A percentile compares a stretch with the other conserved stretches of the same genome.
Evolutionary conservation across 305 asterid genomes (phyloP).

Genomic region (Plantago rigida): DNA sequence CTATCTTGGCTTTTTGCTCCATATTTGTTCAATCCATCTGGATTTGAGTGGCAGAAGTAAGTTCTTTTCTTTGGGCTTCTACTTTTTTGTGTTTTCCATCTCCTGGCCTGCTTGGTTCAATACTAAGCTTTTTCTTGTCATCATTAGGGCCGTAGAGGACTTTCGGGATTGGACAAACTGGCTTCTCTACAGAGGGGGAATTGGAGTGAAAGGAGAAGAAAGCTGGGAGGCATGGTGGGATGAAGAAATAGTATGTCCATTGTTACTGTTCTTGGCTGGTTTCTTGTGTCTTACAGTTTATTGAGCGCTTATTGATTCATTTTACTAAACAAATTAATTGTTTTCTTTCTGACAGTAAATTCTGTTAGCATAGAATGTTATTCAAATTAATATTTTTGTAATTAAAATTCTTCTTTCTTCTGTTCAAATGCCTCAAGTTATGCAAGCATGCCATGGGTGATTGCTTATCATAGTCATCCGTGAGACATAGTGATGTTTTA

Average conservation of each 20-base stretch:
- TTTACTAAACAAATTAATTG: too few species aligned
- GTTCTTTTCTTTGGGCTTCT: constrained; percentile 21
- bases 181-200: constrained; percentile 97
- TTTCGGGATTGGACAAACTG: constrained; percentile 98
- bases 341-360: too few species aligned
- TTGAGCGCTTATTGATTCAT: too few species aligned
- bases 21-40: constrained; percentile 86
- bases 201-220: constrained; percentile 97
- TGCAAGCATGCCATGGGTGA: too few species aligned
- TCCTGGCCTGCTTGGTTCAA: constrained; percentile 21
- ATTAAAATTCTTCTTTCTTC: neutral
- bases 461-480: too few species aligned
- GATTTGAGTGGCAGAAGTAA: constrained; percentile 97
- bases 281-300: constrained; percentile 10
- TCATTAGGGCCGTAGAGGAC: constrained; percentile 87
- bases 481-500: too few species aligned
- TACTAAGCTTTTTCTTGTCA: constrained; percentile 25
- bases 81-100: constrained; percentile 20
- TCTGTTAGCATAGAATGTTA: too few species aligned
- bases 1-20: constrained; percentile 90
- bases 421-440: neutral
- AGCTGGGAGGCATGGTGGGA: constrained; percentile 99
- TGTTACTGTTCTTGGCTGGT: constrained; percentile 20
- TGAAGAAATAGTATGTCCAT: constrained; percentile 73
- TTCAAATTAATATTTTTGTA: too few species aligned